Evolutionary conservation across 78 protist species (phyloP).

Genomic region (Polysphondylium violaceum): DNA sequence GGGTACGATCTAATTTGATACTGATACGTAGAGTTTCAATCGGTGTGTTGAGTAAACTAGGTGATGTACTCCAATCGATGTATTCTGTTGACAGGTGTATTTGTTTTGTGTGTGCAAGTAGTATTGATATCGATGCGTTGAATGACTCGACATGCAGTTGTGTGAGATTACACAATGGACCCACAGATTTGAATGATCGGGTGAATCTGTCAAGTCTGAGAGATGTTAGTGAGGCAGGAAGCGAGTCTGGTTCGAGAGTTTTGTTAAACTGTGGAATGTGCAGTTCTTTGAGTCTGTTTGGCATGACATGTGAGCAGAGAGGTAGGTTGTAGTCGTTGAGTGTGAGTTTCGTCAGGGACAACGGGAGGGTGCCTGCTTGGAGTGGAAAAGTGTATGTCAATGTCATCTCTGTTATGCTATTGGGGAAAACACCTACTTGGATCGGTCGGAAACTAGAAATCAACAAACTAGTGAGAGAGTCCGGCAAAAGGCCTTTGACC

Average conservation of each 20-base stretch:
- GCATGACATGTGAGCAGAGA: neutral
- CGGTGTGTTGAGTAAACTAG: too few species aligned
- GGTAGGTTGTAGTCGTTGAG: neutral
- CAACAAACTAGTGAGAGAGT: too few species aligned
- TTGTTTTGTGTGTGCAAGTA: too few species aligned
- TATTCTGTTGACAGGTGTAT: too few species aligned
- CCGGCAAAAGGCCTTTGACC: too few species aligned
- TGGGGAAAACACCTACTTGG: neutral
- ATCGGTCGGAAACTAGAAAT: too few species aligned
- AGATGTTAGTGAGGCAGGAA: neutral
- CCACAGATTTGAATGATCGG: neutral
- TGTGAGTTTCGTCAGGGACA: neutral
- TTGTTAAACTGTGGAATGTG: neutral
- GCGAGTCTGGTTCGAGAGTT: neutral
- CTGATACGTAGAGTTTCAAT: too few species aligned
- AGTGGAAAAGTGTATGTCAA: neutral
- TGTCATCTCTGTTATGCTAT: neutral
- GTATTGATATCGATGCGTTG: too few species aligned
- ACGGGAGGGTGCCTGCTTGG: neutral
- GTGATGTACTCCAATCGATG: too few species aligned
- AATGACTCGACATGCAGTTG: neutral
- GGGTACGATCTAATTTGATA: too few species aligned
- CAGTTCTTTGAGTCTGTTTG: neutral
- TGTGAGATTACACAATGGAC: neutral
- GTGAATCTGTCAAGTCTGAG: neutral